Conservation (phyloP, 805 yeast species). For the Saturnispora gosingensis region DNA sequence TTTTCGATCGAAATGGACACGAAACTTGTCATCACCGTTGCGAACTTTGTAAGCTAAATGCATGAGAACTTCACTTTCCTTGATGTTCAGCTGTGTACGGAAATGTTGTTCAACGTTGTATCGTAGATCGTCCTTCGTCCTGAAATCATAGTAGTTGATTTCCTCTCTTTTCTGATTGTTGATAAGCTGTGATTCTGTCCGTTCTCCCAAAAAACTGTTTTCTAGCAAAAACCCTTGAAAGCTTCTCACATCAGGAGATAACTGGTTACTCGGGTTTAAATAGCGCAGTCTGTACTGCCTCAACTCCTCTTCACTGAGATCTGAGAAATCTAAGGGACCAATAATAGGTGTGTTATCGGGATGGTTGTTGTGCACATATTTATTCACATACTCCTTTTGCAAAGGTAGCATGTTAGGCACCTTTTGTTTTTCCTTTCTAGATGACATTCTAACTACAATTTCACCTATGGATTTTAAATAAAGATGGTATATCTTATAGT, state of each 20-base stretch:
- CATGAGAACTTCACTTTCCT: conserved; percentile 81
- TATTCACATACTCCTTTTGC: conserved; percentile 57
- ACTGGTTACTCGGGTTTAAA: conserved; percentile 23
- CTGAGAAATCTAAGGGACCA: conserved; percentile 62
- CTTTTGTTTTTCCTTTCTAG: conserved; percentile 12
- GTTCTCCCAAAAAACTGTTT: conserved; percentile 58
- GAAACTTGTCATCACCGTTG: conserved; percentile 42
- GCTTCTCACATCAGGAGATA: conserved; percentile 55
- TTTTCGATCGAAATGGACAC: conserved; percentile 29
- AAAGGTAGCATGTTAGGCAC: conserved; percentile 40
- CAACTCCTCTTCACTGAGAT: conserved; percentile 52
- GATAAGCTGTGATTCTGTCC: conserved; percentile 36
- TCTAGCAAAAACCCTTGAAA: conserved; percentile 61
- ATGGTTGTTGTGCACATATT: conserved; percentile 66
- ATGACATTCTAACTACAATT: conserved; percentile 5
- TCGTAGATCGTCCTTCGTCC: conserved; percentile 23
- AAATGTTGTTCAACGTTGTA: conserved; percentile 46
- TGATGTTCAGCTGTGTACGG: conserved; percentile 37
- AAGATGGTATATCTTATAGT: background rate
- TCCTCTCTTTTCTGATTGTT: conserved; percentile 21
- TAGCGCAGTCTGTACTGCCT: conserved; percentile 58
- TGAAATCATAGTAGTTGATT: conserved; percentile 24
- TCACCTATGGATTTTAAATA: too few relatives aligned
- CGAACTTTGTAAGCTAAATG: conserved; percentile 81
- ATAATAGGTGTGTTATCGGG: conserved; percentile 45